Base-by-base conservation (phyloP, 2,329 filamentous ascomycete genomes). In the Cladosporium sp. region DNA sequence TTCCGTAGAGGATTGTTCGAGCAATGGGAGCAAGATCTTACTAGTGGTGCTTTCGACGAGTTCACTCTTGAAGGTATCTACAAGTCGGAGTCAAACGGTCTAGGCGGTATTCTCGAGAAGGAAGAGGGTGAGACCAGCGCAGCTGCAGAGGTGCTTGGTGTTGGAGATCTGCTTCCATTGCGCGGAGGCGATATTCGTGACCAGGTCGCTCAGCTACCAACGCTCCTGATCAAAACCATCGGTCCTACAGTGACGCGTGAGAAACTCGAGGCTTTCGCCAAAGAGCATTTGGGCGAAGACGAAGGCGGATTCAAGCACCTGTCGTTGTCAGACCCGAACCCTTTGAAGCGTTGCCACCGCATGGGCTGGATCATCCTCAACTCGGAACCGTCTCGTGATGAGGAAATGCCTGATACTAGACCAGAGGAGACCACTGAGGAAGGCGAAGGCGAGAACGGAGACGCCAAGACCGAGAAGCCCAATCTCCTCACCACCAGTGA, bases 341-440 rank as follows among this genome's bases (percentile, higher is more conserved):
- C 94, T 1, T 88, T 91, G 69, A 99, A 99, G 77, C 89, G 96
- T 63, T 99, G 92, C 70, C 94, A 99, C 72, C 88, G 94, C 20
- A 97, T 99, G 74, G 94, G 94, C 20, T 99, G 95, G 93, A 95
- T 99, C 61, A 94, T 97, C 83, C 82, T 99, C 9, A 89, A 97
- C 69, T 88, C 91, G 15, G 85, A 85, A 14, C 81, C 88, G 5
- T 79, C 83, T 49, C 95, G 66, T 82, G 83, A 61, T 81, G 84
- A n/a, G 89, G 84, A n/a, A 89, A 94, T 65, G 83, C 84, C 12
- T 86, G 88, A 64, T 12, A 25, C 56, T 19, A 28, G 50, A 38
- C 40, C 58, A 8, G 88, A 91, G 51, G 84, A 84, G 47, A 73
- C 79, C 65, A 79, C 83, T 40, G 79, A 81, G 15, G 83, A 84